Percentiles rank a stretch among this genome's conserved stretches.
These are phyloP conservation scores for Pseudogymnoascus sp. DNA, from an alignment of 2,329 filamentous ascomycete species.

Conservation along the genomic window DNA sequence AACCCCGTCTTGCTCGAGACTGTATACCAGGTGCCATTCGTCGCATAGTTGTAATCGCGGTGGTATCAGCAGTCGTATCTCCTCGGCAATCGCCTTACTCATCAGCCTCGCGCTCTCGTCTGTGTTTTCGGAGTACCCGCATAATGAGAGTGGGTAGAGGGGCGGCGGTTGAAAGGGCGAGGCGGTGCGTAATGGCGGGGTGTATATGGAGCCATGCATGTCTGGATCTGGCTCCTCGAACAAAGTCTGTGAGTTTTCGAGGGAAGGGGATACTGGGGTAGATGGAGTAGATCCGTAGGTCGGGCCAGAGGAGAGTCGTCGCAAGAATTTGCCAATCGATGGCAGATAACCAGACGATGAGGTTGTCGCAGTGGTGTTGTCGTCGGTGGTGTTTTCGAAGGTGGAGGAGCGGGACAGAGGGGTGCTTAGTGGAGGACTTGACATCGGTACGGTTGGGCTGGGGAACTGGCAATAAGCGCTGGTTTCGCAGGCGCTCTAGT, in stretches of 20 bases:
- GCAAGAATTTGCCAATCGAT: conserved; percentile 38
- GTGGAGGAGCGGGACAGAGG: not conserved
- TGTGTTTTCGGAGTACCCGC: conserved; percentile 57
- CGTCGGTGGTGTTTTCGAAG: not conserved
- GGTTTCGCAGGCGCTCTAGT: not conserved
- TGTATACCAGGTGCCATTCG: conserved; percentile 80
- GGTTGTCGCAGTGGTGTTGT: not conserved
- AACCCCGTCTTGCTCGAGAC: conserved; percentile 83
- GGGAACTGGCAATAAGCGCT: not conserved
- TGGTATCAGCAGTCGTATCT: conserved; percentile 83
- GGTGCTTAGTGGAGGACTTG: not conserved
- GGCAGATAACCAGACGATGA: not conserved
- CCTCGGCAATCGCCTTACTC: conserved; percentile 69
- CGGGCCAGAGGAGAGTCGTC: conserved; percentile 55
- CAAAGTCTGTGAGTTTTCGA: conserved; percentile 5
- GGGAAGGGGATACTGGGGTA: not conserved
- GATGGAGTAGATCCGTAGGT: not conserved
- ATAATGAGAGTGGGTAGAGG: conserved; percentile 68
- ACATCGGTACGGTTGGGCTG: not conserved
- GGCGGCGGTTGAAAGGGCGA: conserved; percentile 85
- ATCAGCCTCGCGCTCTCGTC: conserved; percentile 57
- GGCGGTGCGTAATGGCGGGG: conserved; percentile 43
- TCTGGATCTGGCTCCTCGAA: not conserved
- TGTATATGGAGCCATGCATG: conserved; percentile 18
- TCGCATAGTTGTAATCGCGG: conserved; percentile 80